Percentiles rank a stretch among this genome's conserved stretches.
Evolutionary conservation across 768 basidiomycete genomes (phyloP).

Genomic region (Suillus clintonianus): DNA sequence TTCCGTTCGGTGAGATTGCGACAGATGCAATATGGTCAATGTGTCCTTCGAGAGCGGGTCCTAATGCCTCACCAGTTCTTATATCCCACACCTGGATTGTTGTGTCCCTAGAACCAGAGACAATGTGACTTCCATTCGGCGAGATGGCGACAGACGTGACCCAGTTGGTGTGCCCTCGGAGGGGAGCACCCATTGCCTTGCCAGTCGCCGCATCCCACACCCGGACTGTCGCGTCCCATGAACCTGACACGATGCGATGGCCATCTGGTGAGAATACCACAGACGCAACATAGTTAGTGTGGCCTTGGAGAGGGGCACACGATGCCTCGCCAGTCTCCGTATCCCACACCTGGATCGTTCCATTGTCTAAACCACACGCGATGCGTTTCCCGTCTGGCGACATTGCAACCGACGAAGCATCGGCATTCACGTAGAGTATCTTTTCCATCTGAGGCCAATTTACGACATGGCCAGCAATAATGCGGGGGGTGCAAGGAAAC

Average conservation of each 20-base stretch:
- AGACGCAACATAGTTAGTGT: background rate
- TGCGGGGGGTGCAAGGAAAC: background rate
- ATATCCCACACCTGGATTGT: background rate
- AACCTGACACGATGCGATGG: slow-evolving; percentile 11
- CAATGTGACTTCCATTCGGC: background rate
- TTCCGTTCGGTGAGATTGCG: background rate
- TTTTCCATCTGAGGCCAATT: slow-evolving; percentile 1
- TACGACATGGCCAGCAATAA: background rate
- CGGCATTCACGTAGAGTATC: background rate
- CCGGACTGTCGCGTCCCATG: slow-evolving; percentile 11
- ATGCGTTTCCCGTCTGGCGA: background rate
- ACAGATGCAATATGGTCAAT: background rate
- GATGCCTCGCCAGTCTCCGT: background rate
- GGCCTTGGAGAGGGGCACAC: background rate
- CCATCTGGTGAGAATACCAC: slow-evolving; percentile 5
- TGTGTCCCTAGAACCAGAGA: background rate
- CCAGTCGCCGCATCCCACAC: slow-evolving; percentile 8
- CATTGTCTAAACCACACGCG: slow-evolving; percentile 9
- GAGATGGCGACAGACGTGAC: slow-evolving; percentile 1
- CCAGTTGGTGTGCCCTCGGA: background rate
- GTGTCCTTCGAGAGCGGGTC: background rate
- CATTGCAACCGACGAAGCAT: background rate
- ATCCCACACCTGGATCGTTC: slow-evolving; percentile 6
- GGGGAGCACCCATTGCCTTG: background rate
- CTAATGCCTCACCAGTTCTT: background rate